A percentile compares a stretch with the other conserved stretches of the same genome.
phyloP scores from a whole-genome alignment of 2,329 filamentous ascomycete genomes.

The Arthroderma sp. region DNA sequence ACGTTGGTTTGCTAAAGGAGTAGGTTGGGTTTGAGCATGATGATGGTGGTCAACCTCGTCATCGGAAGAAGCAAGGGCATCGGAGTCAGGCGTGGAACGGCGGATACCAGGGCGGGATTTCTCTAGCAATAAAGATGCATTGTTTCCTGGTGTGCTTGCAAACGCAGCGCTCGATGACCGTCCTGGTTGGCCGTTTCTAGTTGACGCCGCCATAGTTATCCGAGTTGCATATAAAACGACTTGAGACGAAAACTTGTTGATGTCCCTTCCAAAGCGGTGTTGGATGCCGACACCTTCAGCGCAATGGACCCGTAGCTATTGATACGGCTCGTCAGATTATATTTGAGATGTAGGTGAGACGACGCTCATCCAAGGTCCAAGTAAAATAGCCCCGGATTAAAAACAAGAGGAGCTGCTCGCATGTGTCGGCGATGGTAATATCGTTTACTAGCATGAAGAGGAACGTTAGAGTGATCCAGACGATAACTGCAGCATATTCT shows the following conservation, averaged over 20 bases:
- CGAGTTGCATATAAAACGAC: not conserved
- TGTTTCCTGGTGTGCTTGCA: slow-evolving; percentile 38
- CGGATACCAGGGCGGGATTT: slow-evolving; percentile 58
- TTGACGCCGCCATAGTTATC: slow-evolving; percentile 10
- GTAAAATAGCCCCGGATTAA: slow-evolving; percentile 7
- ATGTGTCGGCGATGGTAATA: slow-evolving; percentile 1
- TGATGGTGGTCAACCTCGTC: slow-evolving; percentile 64
- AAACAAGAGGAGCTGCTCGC: not conserved
- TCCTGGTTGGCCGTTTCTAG: slow-evolving; percentile 8
- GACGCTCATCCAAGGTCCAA: slow-evolving; percentile 7
- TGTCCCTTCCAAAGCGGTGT: not conserved
- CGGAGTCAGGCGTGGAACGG: slow-evolving; percentile 84
- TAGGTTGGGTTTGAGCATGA: slow-evolving; percentile 39
- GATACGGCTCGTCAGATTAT: not conserved
- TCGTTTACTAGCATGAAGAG: not conserved
- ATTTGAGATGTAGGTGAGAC: not conserved
- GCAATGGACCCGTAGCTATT: not conserved
- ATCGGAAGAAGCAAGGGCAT: slow-evolving; percentile 85
- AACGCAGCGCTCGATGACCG: slow-evolving; percentile 34
- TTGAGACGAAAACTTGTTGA: not conserved
- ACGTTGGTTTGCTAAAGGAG: slow-evolving; percentile 47
- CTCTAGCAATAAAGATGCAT: slow-evolving; percentile 56
- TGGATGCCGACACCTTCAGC: not conserved
- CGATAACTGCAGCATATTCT: not conserved
- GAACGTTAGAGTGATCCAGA: not conserved